Evolutionary conservation across 2,329 filamentous ascomycete genomes (phyloP), one percentile per base, ranked within the genome.

Genomic region (Apiospora kogelbergensis): DNA sequence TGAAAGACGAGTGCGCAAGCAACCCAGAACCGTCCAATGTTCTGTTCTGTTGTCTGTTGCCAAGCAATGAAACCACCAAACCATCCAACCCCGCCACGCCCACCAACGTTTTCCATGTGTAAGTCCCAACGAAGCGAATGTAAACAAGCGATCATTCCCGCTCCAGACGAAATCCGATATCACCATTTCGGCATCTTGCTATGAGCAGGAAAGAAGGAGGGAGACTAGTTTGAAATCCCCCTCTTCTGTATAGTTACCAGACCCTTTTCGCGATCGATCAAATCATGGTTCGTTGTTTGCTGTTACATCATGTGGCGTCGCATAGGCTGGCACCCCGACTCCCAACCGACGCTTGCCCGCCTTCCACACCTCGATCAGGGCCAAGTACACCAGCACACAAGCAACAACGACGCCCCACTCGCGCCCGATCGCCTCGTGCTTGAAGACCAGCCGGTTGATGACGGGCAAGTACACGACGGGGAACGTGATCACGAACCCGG

Each of bases 321-420:
- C 44, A 24, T 66, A 66, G n/a, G 53, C 30, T 15, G 22, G 15
- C 13, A 41, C 30, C 26, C 65, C 65, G 2, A 66, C 65, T 26
- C 74, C 72, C 44, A 83, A 78, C 17, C 80, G 76, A 42, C 90
- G 81, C 84, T 94, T 94, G 17, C 82, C 80, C 68, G 86, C 90
- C 81, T 93, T 93, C 90, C 91, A 94, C 0, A 75, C 73, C 80
- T 94, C 91, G 2, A 93, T 83, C 10, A 91, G 85, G 0, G 79
- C 79, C 65, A 93, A 82, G 78, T 93, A 94, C 10, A 87, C 76
- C 1, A 86, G 78, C 0, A 90, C 84, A 42, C 84, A 86, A 22
- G 87, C 84, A 63, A 86, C 82, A 0, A 93, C 90, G 2, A 93
- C 83, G 1, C 86, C 90, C 91, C 91, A 94, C 75, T 93, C 91